Evolutionary conservation across 1,139 yeast species (phyloP), one percentile per base, ranked within the genome.

Genomic region (Kodamaea sp.): DNA sequence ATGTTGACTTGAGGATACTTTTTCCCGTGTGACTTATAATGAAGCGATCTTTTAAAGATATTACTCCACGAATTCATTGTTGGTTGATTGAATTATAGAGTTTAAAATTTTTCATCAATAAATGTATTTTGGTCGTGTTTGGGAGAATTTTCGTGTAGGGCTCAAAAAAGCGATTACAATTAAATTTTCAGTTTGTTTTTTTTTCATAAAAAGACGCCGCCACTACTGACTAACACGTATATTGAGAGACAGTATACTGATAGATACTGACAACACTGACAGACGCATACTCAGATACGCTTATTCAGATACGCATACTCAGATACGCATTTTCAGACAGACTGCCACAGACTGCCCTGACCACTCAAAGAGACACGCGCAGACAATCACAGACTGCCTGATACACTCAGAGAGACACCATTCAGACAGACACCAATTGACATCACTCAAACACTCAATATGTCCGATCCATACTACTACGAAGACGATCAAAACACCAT

Each of bases 401-500:
- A 15, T 15, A 15, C 4, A 15, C 20, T 3, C 20, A 15, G 20
- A 15, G 4, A 15, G 20, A 15, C 20, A 15, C n/a, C n/a, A n/a
- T 3, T 3, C 20, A 15, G 20, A 15, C 20, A 15, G 20, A 15
- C n/a, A n/a, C n/a, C n/a, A n/a, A n/a, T n/a, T 34, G 29, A 36
- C 31, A 29, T 31, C 34, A 24, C 24, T 29, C 38, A 12, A 32
- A 32, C 35, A 26, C 42, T 35, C 34, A 31, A 11, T 25, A 39
- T 39, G 42, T 39, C 42, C 36, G 89, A 83, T 60, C 83, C 83
- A 38, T 83, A 84, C 62, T 81, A 79, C 58, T 87, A 81, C 51
- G 77, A 69, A 41, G 76, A 63, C 42, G 86, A 80, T 47, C 78
- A 75, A 48, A 72, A 74, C 49, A 85, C 83, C 58, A 87, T 92